Percentiles rank a stretch among this genome's conserved stretches.
Evolutionary conservation across 495 filamentous ascomycete species (phyloP).

Genomic region (Pseudoneurospora amorphoporcata): DNA sequence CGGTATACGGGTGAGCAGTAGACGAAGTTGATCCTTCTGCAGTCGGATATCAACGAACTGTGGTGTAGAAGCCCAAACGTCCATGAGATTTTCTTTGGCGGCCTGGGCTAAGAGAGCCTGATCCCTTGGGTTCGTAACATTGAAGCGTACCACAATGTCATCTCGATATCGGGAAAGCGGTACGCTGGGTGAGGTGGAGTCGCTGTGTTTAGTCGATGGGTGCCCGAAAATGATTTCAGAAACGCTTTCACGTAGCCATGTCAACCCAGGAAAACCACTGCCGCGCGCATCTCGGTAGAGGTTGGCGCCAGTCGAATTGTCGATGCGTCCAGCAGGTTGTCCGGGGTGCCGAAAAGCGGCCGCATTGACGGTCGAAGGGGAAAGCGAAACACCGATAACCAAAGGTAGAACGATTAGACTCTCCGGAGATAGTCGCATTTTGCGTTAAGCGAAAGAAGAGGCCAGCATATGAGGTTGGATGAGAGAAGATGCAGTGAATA

Average conservation of each 20-base stretch:
- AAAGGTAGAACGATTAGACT: conserved; percentile 5
- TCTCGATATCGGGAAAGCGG: conserved; percentile 59
- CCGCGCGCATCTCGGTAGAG: background rate
- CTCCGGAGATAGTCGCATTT: conserved; percentile 17
- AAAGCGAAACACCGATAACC: conserved; percentile 14
- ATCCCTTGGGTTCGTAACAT: conserved; percentile 58
- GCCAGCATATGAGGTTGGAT: background rate
- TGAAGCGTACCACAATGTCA: conserved; percentile 84
- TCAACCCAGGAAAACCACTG: conserved; percentile 31
- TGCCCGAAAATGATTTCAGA: conserved; percentile 55
- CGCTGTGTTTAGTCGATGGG: conserved; percentile 18
- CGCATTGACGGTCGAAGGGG: conserved; percentile 12
- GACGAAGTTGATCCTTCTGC: conserved; percentile 63
- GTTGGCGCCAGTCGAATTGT: background rate
- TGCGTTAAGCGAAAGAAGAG: conserved; percentile 1
- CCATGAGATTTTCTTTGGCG: conserved; percentile 64
- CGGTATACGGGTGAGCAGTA: conserved; percentile 77
- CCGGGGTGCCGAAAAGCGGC: conserved; percentile 8
- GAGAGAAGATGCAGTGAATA: background rate
- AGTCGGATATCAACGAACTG: conserved; percentile 84
- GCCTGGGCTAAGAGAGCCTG: conserved; percentile 64
- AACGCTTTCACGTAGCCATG: conserved; percentile 52
- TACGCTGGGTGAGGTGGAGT: conserved; percentile 23
- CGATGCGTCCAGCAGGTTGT: background rate
- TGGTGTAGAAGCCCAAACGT: conserved; percentile 80